phyloP scores from a whole-genome alignment of 176 grass and related monocot genomes.

The Sorghum bicolor region Sorghum_bicolor_NCBIv3 NC_012875.2:43375001-43375500 shows the following conservation, averaged over 20 bases:
- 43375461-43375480: no score
- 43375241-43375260: no score
- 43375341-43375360: background rate
- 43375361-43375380: background rate
- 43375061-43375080: no score
- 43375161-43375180: background rate
- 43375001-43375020: background rate
- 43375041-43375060: constrained; percentile 15
- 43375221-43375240: background rate
- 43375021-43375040: constrained; percentile 28
- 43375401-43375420: no score
- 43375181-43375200: background rate
- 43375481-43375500: no score
- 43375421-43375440: no score
- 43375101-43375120: background rate
- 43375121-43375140: background rate
- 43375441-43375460: no score
- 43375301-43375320: background rate
- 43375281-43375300: background rate
- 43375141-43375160: background rate
- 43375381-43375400: no score
- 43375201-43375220: background rate
- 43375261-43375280: background rate
- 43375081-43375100: background rate
- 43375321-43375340: background rate